These are phyloP conservation scores for Trichoderma atrobrunneum DNA, from an alignment of 2,329 filamentous ascomycete species.

Conservation along the genomic window DNA sequence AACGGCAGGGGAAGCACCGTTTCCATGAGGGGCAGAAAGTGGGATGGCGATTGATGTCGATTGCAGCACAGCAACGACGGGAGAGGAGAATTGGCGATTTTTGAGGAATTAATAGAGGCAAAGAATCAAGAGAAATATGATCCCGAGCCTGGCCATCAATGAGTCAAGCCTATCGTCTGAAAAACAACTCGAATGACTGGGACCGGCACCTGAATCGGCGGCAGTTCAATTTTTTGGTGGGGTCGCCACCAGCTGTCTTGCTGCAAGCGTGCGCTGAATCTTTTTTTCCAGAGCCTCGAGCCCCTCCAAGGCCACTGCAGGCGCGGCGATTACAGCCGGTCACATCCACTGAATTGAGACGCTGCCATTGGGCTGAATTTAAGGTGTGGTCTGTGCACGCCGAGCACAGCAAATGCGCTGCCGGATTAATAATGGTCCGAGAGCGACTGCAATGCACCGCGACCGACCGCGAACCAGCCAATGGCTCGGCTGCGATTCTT, in stretches of 20 bases:
- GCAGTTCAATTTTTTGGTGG: slow-evolving; percentile 22
- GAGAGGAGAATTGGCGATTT: neutral
- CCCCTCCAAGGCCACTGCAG: slow-evolving; percentile 4
- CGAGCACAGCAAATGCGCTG: neutral
- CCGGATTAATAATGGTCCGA: slow-evolving; percentile 27
- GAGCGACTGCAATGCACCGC: neutral
- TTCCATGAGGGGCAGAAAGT: slow-evolving; percentile 49
- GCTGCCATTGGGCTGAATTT: slow-evolving; percentile 23
- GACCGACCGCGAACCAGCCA: neutral
- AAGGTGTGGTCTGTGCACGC: slow-evolving; percentile 37
- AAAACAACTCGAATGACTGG: slow-evolving; percentile 16
- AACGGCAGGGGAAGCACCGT: slow-evolving; percentile 63
- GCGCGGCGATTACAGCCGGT: neutral
- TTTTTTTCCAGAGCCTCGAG: neutral
- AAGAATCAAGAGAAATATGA: neutral
- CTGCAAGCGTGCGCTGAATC: slow-evolving; percentile 1
- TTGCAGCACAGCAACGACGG: neutral
- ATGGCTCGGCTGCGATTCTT: neutral
- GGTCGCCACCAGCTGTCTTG: slow-evolving; percentile 11
- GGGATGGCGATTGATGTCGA: neutral
- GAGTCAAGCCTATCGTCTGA: slow-evolving; percentile 15
- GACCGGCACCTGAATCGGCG: slow-evolving; percentile 18
- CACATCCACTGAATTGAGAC: neutral
- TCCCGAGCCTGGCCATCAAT: neutral
- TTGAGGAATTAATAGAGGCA: neutral